Conservation (phyloP, 805 yeast genomes). For the Yamadazyma nakazawae region DNA sequence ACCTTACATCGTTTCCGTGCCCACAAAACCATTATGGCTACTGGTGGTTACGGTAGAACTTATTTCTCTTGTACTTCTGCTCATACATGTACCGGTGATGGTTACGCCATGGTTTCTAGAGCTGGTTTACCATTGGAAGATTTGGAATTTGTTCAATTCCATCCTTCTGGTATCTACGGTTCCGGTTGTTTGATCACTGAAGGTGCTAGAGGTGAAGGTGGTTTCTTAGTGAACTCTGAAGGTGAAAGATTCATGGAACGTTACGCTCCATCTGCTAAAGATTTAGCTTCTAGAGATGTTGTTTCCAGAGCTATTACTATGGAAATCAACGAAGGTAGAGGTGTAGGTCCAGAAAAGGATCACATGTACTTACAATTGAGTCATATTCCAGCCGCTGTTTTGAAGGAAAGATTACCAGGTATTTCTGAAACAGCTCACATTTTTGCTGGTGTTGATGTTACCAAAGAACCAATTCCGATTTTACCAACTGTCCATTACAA, state of each 20-base stretch:
- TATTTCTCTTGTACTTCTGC: slow-evolving; percentile 99
- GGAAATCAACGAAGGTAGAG: slow-evolving; percentile 98
- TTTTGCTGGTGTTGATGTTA: slow-evolving; percentile 98
- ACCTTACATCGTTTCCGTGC: slow-evolving; percentile 97
- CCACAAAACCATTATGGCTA: slow-evolving; percentile 93
- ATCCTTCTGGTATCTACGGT: slow-evolving; percentile 98
- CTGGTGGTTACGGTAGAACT: slow-evolving; percentile 99
- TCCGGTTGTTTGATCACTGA: slow-evolving; percentile 98
- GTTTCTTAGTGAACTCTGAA: slow-evolving; percentile 89
- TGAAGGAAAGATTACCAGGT: slow-evolving; percentile 97
- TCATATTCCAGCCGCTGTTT: slow-evolving; percentile 87
- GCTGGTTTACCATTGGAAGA: slow-evolving; percentile 98
- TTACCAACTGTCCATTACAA: slow-evolving; percentile 98
- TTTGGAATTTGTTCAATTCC: slow-evolving; percentile 97
- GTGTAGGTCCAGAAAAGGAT: slow-evolving; percentile 95
- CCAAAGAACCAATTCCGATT: slow-evolving; percentile 98
- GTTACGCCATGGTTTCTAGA: slow-evolving; percentile 96
- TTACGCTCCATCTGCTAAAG: slow-evolving; percentile 98
- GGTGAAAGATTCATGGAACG: slow-evolving; percentile 99
- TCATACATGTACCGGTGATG: slow-evolving; percentile 99
- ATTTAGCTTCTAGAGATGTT: slow-evolving; percentile 96
- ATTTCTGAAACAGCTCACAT: slow-evolving; percentile 97
- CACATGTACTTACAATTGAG: slow-evolving; percentile 93
- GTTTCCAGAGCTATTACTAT: slow-evolving; percentile 97
- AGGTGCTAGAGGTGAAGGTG: slow-evolving; percentile 99